Base-by-base conservation (phyloP, 345 rosid species). In the Cardamine occulta region DNA sequence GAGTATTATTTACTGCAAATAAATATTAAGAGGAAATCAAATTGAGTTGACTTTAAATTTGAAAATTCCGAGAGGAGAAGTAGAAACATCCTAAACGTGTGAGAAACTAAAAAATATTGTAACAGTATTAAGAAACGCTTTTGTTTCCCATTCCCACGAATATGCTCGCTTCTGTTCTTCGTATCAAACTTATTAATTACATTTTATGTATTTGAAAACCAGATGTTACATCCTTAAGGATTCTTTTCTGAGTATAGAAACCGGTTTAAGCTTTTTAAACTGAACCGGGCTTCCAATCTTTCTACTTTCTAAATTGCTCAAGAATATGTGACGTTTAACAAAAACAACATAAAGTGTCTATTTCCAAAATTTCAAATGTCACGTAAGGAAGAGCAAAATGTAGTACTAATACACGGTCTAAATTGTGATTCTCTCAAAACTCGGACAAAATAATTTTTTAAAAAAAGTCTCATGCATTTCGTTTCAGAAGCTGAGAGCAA, bases 31-130 rank as follows among this genome's bases (percentile, higher is more conserved):
- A 14, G 34, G 21, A 58, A 51, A 53, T 63, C 42, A 23, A 70
- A 12, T 53, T 32, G 40, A 55, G 80, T 77, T 77, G 80, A 77
- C 80, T 70, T 68, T 26, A 37, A 6, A 26, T 26, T 17, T 26
- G 53, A 62, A 13, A 58, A 34, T 59, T 70, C 4, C 47, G 34
- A 72, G 26, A 29, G 54, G 64, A 70, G 23, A 18, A 61, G 26
- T 28, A 62, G 29, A 31, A 47, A 34, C 48, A 34, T 57, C 72
- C 70, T 40, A 45, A 47, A 52, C 74, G 69, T 75, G 74, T 68
- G 48, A 68, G 69, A 75, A 75, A 74, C 73, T 66, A 66, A 28
- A 11, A 54, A 26, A 26, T 26, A 26, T 3, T 26, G 23, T 21
- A n/a, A n/a, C n/a, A 1, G 28, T 49, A 13, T 26, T 54, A 54